Evolutionary conservation across 345 rosid species (phyloP).

Genomic region (Gossypium herbaceum): DNA sequence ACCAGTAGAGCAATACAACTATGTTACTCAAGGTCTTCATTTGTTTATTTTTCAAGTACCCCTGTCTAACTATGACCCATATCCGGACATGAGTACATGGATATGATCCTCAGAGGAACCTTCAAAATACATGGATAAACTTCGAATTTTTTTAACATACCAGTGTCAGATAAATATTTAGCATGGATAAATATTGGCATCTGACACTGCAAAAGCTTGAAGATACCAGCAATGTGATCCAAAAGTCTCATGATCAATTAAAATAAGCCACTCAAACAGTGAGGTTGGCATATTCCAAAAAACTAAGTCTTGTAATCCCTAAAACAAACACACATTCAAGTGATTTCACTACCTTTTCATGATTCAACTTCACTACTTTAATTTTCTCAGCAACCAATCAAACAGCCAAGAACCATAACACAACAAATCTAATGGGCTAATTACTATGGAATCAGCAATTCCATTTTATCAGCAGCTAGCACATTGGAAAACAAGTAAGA

Average conservation of each 20-base stretch:
- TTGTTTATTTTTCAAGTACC: not conserved
- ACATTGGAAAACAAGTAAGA: not conserved
- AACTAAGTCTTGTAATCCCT: not conserved
- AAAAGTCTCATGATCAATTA: slow-evolving; percentile 6
- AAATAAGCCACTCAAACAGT: not conserved
- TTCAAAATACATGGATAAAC: not conserved
- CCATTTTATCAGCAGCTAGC: not conserved
- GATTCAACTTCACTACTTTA: not conserved
- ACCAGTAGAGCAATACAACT: not conserved
- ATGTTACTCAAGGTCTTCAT: not conserved
- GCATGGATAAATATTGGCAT: not conserved
- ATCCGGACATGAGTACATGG: not conserved
- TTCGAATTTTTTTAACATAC: not conserved
- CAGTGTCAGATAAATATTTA: not conserved
- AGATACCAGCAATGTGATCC: slow-evolving; percentile 3
- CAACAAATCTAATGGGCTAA: not conserved
- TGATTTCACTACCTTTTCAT: not conserved
- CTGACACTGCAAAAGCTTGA: not conserved
- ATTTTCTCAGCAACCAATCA: slow-evolving; percentile 3
- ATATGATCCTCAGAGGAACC: not conserved
- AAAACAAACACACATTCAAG: not conserved
- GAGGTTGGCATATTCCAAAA: not conserved
- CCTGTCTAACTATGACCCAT: not conserved
- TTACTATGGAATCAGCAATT: not conserved
- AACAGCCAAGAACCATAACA: not conserved